Evolutionary conservation across 225 moss, liverwort and hornwort genomes (phyloP).

Genomic region (Polytrichum commune): DNA sequence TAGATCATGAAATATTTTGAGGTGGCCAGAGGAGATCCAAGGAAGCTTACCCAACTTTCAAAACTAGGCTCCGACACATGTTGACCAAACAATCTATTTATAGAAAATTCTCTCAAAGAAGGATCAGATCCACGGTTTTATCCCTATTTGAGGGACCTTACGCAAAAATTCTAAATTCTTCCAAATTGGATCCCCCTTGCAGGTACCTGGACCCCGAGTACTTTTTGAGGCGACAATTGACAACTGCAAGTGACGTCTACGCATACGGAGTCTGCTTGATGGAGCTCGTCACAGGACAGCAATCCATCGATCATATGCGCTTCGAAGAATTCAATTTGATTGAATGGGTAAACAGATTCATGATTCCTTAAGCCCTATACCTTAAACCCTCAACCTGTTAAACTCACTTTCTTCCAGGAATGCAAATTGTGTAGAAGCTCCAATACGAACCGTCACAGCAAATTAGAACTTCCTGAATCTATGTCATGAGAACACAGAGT

Average conservation of each 20-base stretch:
- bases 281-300: conserved; percentile 52
- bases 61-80: too few relatives aligned
- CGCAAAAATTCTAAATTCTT: too few relatives aligned
- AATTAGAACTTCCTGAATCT: neutral
- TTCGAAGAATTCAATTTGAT: conserved; percentile 43
- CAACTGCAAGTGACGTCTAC: conserved; percentile 56
- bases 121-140: too few relatives aligned
- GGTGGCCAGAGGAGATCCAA: too few relatives aligned
- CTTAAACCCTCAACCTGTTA: neutral
- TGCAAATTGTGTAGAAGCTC: too few relatives aligned
- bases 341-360: conserved; percentile 34
- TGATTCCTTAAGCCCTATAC: neutral
- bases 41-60: too few relatives aligned
- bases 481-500: too few relatives aligned
- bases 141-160: too few relatives aligned
- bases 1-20: too few relatives aligned
- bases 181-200: conserved; percentile 1
- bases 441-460: neutral
- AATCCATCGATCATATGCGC: conserved; percentile 45
- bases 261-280: conserved; percentile 46
- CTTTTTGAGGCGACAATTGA: conserved; percentile 50
- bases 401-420: neutral
- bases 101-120: too few relatives aligned
- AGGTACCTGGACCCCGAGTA: conserved; percentile 60
- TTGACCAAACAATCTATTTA: too few relatives aligned